Conservation (phyloP, 208 protist genomes). For the Wallacemonas sp. region DNA sequence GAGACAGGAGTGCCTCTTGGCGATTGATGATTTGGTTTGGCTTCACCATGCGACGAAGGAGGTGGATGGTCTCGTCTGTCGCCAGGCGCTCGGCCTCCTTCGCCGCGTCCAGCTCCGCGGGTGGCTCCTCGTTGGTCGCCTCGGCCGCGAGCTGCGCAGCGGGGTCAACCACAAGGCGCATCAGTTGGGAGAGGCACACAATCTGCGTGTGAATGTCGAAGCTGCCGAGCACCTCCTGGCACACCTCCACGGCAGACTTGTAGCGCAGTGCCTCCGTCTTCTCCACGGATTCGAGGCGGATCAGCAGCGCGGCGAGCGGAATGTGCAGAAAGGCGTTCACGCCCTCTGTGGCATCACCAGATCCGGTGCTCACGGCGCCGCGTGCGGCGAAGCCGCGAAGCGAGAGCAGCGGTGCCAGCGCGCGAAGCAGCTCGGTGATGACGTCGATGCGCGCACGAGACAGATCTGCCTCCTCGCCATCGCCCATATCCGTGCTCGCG, state of each 20-base stretch:
- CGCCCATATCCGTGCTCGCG: slow-evolving; percentile 1
- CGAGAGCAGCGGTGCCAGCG: slow-evolving; percentile 67
- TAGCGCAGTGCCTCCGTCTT: slow-evolving; percentile 55
- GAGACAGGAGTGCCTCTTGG: slow-evolving; percentile 75
- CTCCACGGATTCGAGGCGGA: slow-evolving; percentile 66
- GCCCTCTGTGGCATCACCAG: neutral
- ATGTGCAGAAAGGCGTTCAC: slow-evolving; percentile 57
- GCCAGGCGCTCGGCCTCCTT: slow-evolving; percentile 15
- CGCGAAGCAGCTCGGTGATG: slow-evolving; percentile 66
- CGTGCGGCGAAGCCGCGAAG: neutral
- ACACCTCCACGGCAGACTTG: slow-evolving; percentile 72
- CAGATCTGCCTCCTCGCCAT: slow-evolving; percentile 16
- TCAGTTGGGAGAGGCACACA: slow-evolving; percentile 70
- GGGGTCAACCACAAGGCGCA: slow-evolving; percentile 77
- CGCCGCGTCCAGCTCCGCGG: slow-evolving; percentile 12
- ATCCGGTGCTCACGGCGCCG: neutral
- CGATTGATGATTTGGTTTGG: slow-evolving; percentile 89
- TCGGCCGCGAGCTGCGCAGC: slow-evolving; percentile 35
- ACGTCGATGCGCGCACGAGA: slow-evolving; percentile 41
- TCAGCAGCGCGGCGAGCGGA: slow-evolving; percentile 75
- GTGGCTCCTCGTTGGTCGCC: neutral
- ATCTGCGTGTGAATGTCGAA: slow-evolving; percentile 86
- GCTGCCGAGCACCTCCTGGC: slow-evolving; percentile 69
- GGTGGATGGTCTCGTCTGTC: slow-evolving; percentile 11
- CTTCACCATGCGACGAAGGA: slow-evolving; percentile 83